Base-by-base conservation (phyloP, 2,329 filamentous ascomycete species). In the Alternaria sp. region DNA sequence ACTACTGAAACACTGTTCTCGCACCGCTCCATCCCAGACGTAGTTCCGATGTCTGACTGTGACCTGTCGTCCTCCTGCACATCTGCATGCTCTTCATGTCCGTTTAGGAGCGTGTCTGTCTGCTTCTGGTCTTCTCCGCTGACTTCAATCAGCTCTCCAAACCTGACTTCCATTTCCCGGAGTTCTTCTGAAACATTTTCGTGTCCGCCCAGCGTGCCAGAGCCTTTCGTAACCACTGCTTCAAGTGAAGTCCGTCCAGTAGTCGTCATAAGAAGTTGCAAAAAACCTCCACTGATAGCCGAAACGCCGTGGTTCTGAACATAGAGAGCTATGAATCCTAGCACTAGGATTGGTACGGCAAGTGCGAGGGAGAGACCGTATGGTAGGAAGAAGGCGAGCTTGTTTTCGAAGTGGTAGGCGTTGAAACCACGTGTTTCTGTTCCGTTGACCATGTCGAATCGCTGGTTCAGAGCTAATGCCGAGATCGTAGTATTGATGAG, bases 51-150 rank as follows among this genome's bases (percentile, higher is more conserved):
- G 12, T 1, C 28, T 30, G 28, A 30, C 28, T 30, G 28, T 30
- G 28, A 5, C 1, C 28, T 11, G 0, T 12, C 1, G 2, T 2
- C 28, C 0, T 12, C 11, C 11, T 12, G 28, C 3, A 30, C 0
- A 1, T 5, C 8, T 0, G 28, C 5, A 30, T 5, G 9, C 28
- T 0, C 28, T 11, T 30, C 28, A 11, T 5, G 28, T 2, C 11
- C 28, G 28, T 1, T 30, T 0, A 30, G 4, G 0, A 30, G 28
- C 28, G 28, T 30, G 11, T 30, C n/a, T n/a, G n/a, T n/a, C n/a
- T n/a, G n/a, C n/a, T n/a, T n/a, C n/a, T n/a, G n/a, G n/a, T n/a
- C n/a, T n/a, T 30, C 8, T 30, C 28, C 28, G 1, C 4, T 30
- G 28, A 9, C 28, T 30, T 12, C 11, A 5, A 30, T 30, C 4